Conservation (phyloP, 805 yeast genomes). For the Metschnikowia hibisci region DNA sequence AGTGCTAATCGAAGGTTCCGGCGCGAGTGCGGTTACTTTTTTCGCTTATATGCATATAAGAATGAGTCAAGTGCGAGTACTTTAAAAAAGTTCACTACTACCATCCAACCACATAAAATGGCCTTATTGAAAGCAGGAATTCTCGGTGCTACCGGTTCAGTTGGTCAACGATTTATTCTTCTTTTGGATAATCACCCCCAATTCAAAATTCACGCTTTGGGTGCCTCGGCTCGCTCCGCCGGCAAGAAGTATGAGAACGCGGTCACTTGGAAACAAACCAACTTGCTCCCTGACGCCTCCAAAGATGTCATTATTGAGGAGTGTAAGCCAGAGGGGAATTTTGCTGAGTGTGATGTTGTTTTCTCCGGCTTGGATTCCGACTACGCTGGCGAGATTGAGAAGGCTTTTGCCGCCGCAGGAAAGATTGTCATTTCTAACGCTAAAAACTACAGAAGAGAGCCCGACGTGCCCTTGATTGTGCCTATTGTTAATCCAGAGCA, state of each 20-base stretch:
- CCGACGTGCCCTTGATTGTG: conserved; percentile 86
- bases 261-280: conserved; percentile 91
- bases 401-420: conserved; percentile 77
- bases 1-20: too few species aligned
- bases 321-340: conserved; percentile 66
- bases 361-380: conserved; percentile 94
- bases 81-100: not conserved
- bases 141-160: conserved; percentile 96
- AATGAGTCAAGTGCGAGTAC: conserved; percentile 4
- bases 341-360: conserved; percentile 87
- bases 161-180: conserved; percentile 92
- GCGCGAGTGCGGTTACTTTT: not conserved
- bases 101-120: conserved; percentile 16
- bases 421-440: conserved; percentile 89
- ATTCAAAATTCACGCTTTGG: conserved; percentile 77
- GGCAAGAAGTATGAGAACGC: conserved; percentile 85
- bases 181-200: conserved; percentile 84
- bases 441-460: conserved; percentile 86
- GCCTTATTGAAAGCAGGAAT: conserved; percentile 67
- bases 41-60: conserved; percentile 1
- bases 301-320: conserved; percentile 64
- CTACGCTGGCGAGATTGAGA: conserved; percentile 89
- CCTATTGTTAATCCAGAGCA: conserved; percentile 95
- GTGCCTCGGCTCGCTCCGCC: conserved; percentile 93
- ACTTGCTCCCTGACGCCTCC: conserved; percentile 67